Conservation (phyloP, 495 filamentous ascomycete species). For the Penicillium subrubescens region DNA sequence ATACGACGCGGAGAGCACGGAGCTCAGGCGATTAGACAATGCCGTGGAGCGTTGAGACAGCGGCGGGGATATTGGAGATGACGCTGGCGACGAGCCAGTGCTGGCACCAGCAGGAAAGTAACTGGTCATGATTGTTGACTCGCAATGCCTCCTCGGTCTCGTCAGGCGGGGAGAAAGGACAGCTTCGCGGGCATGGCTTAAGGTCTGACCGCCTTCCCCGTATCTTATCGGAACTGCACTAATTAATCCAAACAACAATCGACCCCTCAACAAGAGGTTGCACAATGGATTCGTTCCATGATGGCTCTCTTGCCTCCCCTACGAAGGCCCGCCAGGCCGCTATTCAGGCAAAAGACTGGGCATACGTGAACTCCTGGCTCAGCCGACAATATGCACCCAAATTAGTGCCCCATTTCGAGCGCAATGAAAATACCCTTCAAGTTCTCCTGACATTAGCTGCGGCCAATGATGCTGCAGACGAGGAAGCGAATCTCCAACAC, state of each 20-base stretch:
- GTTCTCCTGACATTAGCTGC: conserved; percentile 73
- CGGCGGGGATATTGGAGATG: conserved; percentile 39
- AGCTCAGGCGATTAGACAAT: conserved; percentile 74
- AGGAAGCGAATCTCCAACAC: conserved; percentile 62
- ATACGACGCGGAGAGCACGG: conserved; percentile 88
- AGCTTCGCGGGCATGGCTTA: conserved; percentile 3
- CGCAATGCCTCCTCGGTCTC: conserved; percentile 8
- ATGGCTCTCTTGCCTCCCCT: conserved; percentile 46
- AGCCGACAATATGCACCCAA: conserved; percentile 64
- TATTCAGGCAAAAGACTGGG: conserved; percentile 78
- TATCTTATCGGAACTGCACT: conserved; percentile 26
- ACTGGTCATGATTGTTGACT: conserved; percentile 41
- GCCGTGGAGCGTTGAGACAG: conserved; percentile 56
- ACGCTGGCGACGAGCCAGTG: conserved; percentile 34
- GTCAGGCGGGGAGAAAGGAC: conserved; percentile 25
- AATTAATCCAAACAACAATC: conserved; percentile 11
- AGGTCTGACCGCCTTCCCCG: conserved; percentile 26
- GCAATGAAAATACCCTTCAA: conserved; percentile 80
- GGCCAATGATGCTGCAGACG: conserved; percentile 80
- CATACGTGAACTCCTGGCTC: conserved; percentile 83
- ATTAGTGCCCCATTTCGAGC: conserved; percentile 70
- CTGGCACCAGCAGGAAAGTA: conserved; percentile 39
- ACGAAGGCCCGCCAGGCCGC: conserved; percentile 51
- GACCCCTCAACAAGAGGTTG: neutral
- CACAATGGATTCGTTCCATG: conserved; percentile 34